These are phyloP conservation scores for Corrigiola litoralis DNA, from an alignment of 179 eudicot genomes.

Conservation along the genomic window DNA sequence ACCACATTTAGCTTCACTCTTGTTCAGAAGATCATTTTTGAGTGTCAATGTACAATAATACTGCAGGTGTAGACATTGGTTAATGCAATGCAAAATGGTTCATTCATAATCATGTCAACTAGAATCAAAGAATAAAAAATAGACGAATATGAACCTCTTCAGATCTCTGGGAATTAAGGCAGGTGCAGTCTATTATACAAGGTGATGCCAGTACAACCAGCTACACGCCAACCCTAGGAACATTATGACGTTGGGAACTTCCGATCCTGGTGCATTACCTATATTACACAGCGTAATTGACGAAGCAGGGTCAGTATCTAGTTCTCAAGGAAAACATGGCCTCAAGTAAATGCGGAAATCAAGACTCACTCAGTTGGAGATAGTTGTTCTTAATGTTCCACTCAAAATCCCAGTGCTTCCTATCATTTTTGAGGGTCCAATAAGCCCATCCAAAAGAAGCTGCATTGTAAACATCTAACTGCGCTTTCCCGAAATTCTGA, in stretches of 20 bases:
- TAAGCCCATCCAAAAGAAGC: conserved; percentile 92
- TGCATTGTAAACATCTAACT: conserved; percentile 56
- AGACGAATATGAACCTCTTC: conserved; percentile 11
- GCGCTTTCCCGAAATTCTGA: conserved; percentile 58
- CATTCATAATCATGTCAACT: background rate
- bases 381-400: conserved; percentile 59
- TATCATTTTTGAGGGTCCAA: conserved; percentile 80
- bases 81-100: too few relatives aligned
- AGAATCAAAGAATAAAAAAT: background rate
- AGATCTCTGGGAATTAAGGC: background rate
- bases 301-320: background rate
- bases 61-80: too few relatives aligned
- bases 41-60: too few relatives aligned
- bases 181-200: conserved; percentile 17
- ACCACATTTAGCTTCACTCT: too few relatives aligned
- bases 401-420: conserved; percentile 78
- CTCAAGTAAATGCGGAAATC: background rate
- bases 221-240: conserved; percentile 33
- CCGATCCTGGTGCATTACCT: conserved; percentile 41
- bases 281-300: conserved; percentile 8
- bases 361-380: conserved; percentile 46
- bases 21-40: too few relatives aligned
- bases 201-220: conserved; percentile 23
- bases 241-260: conserved; percentile 1
- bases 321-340: background rate